These are phyloP conservation scores for Zea luxurians DNA, from an alignment of 176 grass and related monocot genomes.

Conservation along the genomic window DNA sequence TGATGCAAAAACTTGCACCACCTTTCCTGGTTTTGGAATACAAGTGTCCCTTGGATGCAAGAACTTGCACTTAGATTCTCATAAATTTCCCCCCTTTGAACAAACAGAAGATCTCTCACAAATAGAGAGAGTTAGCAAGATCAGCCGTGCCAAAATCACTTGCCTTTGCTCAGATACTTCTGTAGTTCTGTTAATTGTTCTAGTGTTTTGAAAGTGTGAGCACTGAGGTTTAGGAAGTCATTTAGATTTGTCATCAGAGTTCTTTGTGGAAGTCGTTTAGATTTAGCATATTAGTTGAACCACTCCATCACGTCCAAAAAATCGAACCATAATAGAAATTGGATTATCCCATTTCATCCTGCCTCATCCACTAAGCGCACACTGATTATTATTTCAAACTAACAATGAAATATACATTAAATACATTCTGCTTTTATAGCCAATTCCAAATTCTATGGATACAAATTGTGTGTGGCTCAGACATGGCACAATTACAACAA, in stretches of 20 bases:
- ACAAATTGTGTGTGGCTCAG: neutral
- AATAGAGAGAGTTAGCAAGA: neutral
- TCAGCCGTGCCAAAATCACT: neutral
- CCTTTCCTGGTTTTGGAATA: neutral
- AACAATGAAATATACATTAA: neutral
- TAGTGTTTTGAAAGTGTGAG: neutral
- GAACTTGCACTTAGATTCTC: neutral
- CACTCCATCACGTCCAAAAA: neutral
- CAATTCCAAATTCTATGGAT: neutral
- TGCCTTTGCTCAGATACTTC: neutral
- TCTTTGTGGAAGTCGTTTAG: neutral
- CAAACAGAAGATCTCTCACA: neutral
- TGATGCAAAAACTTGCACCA: neutral
- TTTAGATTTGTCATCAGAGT: slow-evolving; percentile 2
- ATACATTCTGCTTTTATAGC: neutral
- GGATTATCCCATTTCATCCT: neutral
- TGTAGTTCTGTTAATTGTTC: neutral
- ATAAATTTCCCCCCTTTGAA: neutral
- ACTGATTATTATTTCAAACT: neutral
- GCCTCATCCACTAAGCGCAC: neutral
- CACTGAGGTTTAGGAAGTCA: neutral
- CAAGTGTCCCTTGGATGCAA: neutral
- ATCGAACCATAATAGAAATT: neutral
- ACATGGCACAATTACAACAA: too few species aligned
- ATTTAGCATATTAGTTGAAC: neutral